phyloP scores from a whole-genome alignment of 306 rosid species.

The Oxytropis ochrocephala region DNA sequence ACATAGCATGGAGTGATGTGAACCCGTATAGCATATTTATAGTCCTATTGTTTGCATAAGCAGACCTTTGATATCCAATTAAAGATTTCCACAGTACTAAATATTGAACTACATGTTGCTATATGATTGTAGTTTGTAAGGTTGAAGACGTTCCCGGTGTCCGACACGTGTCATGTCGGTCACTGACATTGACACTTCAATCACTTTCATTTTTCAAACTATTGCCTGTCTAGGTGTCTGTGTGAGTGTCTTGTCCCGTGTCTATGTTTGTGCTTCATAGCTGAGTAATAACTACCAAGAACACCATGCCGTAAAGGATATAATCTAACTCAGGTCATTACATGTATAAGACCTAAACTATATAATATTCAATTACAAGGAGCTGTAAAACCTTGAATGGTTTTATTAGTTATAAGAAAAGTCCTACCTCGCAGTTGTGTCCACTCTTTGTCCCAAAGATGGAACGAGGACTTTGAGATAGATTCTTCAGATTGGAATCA shows the following conservation, averaged over 20 bases:
- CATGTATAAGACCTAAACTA: not conserved
- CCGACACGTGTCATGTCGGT: too few species aligned
- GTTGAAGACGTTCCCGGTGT: too few species aligned
- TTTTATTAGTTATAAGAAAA: conserved; percentile 18
- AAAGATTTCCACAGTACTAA: not conserved
- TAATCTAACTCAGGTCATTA: not conserved
- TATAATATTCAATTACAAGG: not conserved
- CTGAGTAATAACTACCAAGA: not conserved
- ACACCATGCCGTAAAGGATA: not conserved
- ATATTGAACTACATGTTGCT: not conserved
- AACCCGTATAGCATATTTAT: not conserved
- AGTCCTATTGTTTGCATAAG: not conserved
- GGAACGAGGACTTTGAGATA: conserved; percentile 51
- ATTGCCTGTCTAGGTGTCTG: too few species aligned
- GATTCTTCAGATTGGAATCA: conserved; percentile 53
- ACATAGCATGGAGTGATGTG: not conserved
- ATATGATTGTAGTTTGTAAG: not conserved
- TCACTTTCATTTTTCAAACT: too few species aligned
- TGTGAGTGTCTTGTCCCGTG: too few species aligned
- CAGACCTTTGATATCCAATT: not conserved
- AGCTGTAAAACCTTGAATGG: not conserved
- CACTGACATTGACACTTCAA: too few species aligned
- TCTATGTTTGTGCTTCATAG: too few species aligned
- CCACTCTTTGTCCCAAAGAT: conserved; percentile 45
- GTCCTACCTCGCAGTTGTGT: conserved; percentile 61